A percentile compares a stretch with the other conserved stretches of the same genome.
Evolutionary conservation across 2,329 filamentous ascomycete species (phyloP).

Genomic region (Fusarium setosum): DNA sequence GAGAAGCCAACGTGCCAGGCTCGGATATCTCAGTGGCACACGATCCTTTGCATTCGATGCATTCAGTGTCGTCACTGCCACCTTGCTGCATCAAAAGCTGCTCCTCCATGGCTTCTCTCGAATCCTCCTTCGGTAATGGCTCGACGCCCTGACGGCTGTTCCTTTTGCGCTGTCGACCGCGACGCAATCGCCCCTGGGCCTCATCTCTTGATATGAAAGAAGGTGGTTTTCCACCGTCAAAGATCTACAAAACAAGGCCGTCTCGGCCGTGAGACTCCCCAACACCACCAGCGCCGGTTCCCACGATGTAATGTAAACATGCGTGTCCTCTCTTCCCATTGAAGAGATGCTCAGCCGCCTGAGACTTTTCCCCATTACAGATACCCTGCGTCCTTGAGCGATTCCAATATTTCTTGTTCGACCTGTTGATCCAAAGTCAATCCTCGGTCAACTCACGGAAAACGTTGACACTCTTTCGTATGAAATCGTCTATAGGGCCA

Average conservation of each 20-base stretch:
- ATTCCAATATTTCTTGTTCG: slow-evolving; percentile 39
- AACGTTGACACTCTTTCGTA: slow-evolving; percentile 15
- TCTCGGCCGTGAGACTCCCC: slow-evolving; percentile 45
- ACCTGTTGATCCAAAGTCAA: slow-evolving; percentile 47
- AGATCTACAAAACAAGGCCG: slow-evolving; percentile 55
- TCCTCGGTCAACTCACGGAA: slow-evolving; percentile 29
- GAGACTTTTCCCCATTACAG: slow-evolving; percentile 46
- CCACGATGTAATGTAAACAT: slow-evolving; percentile 42
- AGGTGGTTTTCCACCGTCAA: slow-evolving; percentile 58
- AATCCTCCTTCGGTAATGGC: slow-evolving; percentile 1
- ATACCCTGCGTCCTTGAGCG: slow-evolving; percentile 45
- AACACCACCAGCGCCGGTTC: slow-evolving; percentile 43
- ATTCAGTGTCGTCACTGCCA: background rate
- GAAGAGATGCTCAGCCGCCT: slow-evolving; percentile 49
- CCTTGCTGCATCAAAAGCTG: background rate
- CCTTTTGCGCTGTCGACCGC: slow-evolving; percentile 14
- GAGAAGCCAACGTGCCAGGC: slow-evolving; percentile 32
- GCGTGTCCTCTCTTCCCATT: slow-evolving; percentile 48
- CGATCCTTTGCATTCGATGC: background rate
- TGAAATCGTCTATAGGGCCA: slow-evolving; percentile 10
- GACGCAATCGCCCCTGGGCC: slow-evolving; percentile 27
- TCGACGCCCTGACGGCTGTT: background rate
- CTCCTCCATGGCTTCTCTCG: background rate
- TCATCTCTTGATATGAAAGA: slow-evolving; percentile 55
- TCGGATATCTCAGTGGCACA: slow-evolving; percentile 29